A percentile compares a stretch with the other conserved stretches of the same genome.
These are phyloP conservation scores for Aspergillus diversus DNA, from an alignment of 495 filamentous ascomycete species.

Conservation along the genomic window DNA sequence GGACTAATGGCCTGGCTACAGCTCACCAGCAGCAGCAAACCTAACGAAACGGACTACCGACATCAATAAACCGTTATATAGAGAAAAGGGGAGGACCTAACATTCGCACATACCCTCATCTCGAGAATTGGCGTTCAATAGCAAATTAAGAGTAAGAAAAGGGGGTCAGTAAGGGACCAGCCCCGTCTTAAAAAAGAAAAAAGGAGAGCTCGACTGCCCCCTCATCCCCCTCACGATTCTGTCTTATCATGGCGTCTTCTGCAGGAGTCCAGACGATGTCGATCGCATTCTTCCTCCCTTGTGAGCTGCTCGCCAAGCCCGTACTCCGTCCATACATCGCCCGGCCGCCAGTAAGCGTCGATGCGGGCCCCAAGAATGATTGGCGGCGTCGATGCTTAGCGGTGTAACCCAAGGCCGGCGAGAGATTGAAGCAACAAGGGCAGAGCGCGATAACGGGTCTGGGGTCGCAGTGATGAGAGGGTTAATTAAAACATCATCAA, in stretches of 20 bases:
- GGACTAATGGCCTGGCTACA: slow-evolving; percentile 18
- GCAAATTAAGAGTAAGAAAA: no score
- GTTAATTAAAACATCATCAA: background rate
- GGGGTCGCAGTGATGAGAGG: background rate
- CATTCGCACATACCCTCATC: background rate
- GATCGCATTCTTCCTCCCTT: background rate
- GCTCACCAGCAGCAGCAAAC: slow-evolving; percentile 4
- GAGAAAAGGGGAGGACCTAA: background rate
- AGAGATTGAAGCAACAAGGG: slow-evolving; percentile 7
- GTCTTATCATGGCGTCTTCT: background rate
- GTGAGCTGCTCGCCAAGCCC: background rate
- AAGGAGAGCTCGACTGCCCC: background rate
- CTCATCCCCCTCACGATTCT: background rate
- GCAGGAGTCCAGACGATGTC: background rate
- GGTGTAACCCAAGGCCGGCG: slow-evolving; percentile 25
- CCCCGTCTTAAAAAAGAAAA: background rate
- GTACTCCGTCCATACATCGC: background rate
- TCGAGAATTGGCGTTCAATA: background rate
- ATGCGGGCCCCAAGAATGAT: slow-evolving; percentile 8
- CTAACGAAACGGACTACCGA: background rate
- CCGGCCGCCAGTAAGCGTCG: slow-evolving; percentile 12
- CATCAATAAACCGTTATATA: background rate
- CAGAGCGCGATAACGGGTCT: background rate
- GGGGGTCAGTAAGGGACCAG: background rate
- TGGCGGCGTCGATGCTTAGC: slow-evolving; percentile 17